Evolutionary conservation across 371 early-diverging fungal genomes (phyloP).

Genomic region (Mucor saturninus): DNA sequence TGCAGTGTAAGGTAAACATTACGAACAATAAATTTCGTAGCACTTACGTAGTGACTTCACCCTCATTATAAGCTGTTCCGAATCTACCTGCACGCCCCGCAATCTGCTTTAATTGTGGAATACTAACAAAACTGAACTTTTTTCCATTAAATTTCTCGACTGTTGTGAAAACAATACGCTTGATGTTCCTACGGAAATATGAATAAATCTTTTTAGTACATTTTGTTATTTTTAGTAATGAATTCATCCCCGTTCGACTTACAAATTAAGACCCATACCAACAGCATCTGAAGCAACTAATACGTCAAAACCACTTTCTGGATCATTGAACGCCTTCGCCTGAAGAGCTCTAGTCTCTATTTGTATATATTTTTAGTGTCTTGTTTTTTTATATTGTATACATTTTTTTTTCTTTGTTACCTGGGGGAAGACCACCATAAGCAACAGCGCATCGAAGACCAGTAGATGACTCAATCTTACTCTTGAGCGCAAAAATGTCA

Average conservation of each 20-base stretch:
- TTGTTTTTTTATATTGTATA: background rate
- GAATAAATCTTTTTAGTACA: background rate
- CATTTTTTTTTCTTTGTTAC: conserved; percentile 28
- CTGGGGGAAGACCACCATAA: conserved; percentile 92
- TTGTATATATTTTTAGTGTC: background rate
- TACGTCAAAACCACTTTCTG: conserved; percentile 78
- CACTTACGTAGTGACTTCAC: conserved; percentile 69
- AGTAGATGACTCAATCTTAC: conserved; percentile 76
- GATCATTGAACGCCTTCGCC: conserved; percentile 90
- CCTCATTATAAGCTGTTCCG: conserved; percentile 64
- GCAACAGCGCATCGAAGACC: conserved; percentile 87
- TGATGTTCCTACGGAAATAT: conserved; percentile 69
- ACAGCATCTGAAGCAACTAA: conserved; percentile 96
- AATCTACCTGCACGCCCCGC: conserved; percentile 96
- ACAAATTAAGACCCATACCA: conserved; percentile 97
- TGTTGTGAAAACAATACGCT: conserved; percentile 82
- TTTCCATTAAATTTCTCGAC: conserved; percentile 83
- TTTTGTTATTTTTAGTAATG: background rate
- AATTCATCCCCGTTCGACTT: conserved; percentile 25
- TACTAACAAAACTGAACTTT: conserved; percentile 49
- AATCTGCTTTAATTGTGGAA: conserved; percentile 91
- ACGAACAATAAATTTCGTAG: background rate
- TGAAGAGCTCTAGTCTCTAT: conserved; percentile 86
- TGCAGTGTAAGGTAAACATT: background rate
- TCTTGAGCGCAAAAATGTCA: conserved; percentile 79